A percentile compares a stretch with the other conserved stretches of the same genome.
These are phyloP conservation scores for Priceomyces medius DNA, from an alignment of 805 yeast species.

Conservation along the genomic window DNA sequence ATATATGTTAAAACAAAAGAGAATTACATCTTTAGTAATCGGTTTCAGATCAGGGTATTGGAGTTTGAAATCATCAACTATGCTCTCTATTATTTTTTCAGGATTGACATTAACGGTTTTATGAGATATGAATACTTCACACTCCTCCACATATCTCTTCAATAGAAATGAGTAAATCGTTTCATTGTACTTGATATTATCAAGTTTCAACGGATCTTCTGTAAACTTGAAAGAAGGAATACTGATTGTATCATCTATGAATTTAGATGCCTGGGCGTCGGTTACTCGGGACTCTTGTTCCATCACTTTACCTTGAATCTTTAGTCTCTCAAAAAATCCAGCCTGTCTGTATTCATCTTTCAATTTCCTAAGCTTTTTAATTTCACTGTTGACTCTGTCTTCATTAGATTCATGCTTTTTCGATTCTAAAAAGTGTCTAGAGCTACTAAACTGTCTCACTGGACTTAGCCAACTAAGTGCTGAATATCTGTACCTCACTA, in stretches of 20 bases:
- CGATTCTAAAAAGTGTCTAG: neutral
- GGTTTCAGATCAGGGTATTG: slow-evolving; percentile 20
- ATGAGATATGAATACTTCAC: slow-evolving; percentile 13
- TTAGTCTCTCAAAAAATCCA: slow-evolving; percentile 23
- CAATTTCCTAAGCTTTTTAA: slow-evolving; percentile 22
- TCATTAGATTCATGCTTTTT: slow-evolving; percentile 6
- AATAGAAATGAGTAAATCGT: slow-evolving; percentile 21
- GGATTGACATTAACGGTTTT: slow-evolving; percentile 15
- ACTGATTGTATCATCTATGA: slow-evolving; percentile 11
- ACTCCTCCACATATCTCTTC: slow-evolving; percentile 24
- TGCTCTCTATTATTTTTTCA: slow-evolving; percentile 19
- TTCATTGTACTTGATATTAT: slow-evolving; percentile 14
- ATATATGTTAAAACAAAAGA: slow-evolving; percentile 25
- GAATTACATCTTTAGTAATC: slow-evolving; percentile 25
- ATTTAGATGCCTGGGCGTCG: slow-evolving; percentile 16
- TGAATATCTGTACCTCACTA: neutral
- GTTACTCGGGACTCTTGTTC: slow-evolving; percentile 23
- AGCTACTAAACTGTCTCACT: neutral
- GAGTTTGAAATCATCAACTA: slow-evolving; percentile 18
- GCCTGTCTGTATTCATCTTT: slow-evolving; percentile 21
- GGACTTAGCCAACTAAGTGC: neutral
- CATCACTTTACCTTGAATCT: slow-evolving; percentile 19
- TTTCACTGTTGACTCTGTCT: slow-evolving; percentile 18
- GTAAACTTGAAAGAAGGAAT: slow-evolving; percentile 17
- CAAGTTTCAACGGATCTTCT: slow-evolving; percentile 20